Evolutionary conservation across 805 yeast species (phyloP).

Genomic region (Myxozyma geophila): DNA sequence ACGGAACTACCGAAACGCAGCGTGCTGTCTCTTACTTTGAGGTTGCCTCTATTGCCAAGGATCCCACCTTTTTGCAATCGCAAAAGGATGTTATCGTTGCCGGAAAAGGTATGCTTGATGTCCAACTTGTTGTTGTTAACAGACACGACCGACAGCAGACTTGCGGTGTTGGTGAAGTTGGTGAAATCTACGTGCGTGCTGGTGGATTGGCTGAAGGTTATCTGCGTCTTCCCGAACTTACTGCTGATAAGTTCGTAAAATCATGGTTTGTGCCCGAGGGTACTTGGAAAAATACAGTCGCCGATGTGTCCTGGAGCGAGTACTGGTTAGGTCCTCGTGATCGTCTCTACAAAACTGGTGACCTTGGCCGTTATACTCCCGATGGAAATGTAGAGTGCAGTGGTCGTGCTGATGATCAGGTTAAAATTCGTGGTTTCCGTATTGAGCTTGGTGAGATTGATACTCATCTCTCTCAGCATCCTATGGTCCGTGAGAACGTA

Average conservation of each 20-base stretch:
- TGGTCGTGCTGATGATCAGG: constrained; percentile 99
- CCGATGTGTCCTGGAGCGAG: constrained; percentile 72
- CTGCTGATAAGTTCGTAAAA: constrained; percentile 81
- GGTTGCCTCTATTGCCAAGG: constrained; percentile 71
- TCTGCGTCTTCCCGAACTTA: constrained; percentile 86
- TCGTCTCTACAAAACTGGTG: constrained; percentile 95
- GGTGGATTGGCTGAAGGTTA: constrained; percentile 98
- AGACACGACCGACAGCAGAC: constrained; percentile 84
- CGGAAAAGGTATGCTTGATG: constrained; percentile 96
- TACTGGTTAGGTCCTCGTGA: constrained; percentile 95
- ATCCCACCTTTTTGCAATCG: constrained; percentile 73
- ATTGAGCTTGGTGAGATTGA: constrained; percentile 98
- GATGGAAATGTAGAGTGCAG: constrained; percentile 98
- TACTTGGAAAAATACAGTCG: constrained; percentile 55
- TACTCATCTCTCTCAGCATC: constrained; percentile 93
- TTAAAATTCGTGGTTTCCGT: constrained; percentile 97
- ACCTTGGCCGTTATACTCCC: constrained; percentile 92
- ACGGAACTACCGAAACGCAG: constrained; percentile 99
- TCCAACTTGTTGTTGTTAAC: constrained; percentile 91
- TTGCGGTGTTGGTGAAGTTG: constrained; percentile 98
- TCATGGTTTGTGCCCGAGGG: constrained; percentile 80
- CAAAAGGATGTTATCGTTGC: constrained; percentile 98
- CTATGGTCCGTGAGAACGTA: constrained; percentile 86
- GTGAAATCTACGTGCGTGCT: constrained; percentile 97
- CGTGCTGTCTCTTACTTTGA: constrained; percentile 95